Percentiles rank a stretch among this genome's conserved stretches.
Conservation (phyloP, 2,329 filamentous ascomycete species). For the Rutstroemia sp. region DNA sequence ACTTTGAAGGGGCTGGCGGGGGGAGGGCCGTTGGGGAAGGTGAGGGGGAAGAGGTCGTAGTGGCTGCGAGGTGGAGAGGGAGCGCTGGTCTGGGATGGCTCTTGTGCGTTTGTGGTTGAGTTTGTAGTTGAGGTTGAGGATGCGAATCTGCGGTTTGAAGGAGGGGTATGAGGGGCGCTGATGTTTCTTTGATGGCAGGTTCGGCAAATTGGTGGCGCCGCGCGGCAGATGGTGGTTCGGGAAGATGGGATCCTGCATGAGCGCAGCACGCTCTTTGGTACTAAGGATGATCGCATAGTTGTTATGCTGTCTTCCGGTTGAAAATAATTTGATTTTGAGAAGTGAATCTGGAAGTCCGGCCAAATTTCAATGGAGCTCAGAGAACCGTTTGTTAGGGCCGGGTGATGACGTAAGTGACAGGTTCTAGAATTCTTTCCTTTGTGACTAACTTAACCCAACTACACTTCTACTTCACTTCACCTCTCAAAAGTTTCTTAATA, state of each 20-base stretch:
- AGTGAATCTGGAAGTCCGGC: too few species aligned
- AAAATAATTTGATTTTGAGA: too few species aligned
- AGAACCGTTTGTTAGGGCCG: too few species aligned
- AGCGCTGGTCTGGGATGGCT: background rate
- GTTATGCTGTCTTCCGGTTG: too few species aligned
- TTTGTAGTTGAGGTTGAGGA: background rate
- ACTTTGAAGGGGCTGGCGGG: conserved; percentile 70
- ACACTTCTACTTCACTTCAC: too few species aligned
- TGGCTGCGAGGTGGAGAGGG: conserved; percentile 43
- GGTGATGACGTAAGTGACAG: too few species aligned
- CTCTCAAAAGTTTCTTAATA: too few species aligned
- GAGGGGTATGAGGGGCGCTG: background rate
- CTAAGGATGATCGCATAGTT: conserved; percentile 1
- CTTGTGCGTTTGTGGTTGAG: background rate
- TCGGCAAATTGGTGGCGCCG: background rate
- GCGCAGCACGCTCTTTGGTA: background rate
- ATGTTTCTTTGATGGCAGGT: background rate
- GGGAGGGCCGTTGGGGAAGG: conserved; percentile 70
- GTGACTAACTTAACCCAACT: too few species aligned
- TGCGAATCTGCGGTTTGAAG: background rate
- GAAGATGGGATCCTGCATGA: background rate
- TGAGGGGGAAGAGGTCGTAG: conserved; percentile 83
- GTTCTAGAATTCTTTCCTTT: too few species aligned
- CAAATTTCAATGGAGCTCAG: too few species aligned
- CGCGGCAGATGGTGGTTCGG: background rate